These are phyloP conservation scores for Climacium dendroides DNA, from an alignment of 225 moss, liverwort and hornwort genomes.

Conservation along the genomic window DNA sequence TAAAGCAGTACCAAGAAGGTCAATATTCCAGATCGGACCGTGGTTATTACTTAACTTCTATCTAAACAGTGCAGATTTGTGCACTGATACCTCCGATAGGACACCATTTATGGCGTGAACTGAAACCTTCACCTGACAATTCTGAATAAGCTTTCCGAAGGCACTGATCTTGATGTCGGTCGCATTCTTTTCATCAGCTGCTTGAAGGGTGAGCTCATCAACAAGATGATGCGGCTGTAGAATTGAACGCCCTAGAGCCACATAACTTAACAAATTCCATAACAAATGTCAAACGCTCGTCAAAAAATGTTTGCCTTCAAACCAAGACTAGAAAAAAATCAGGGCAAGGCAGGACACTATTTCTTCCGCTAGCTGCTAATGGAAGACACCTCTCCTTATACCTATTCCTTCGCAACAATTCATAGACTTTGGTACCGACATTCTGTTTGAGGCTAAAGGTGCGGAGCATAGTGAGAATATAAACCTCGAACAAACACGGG, in stretches of 20 bases:
- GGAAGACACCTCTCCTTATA: not conserved
- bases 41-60: not conserved
- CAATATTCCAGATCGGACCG: not conserved
- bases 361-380: not conserved
- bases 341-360: not conserved
- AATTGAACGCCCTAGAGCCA: constrained; percentile 36
- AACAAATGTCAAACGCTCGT: not conserved
- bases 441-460: not conserved
- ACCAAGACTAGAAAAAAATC: not conserved
- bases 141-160: constrained; percentile 38
- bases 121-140: constrained; percentile 36
- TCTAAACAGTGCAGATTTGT: not conserved
- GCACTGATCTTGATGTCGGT: constrained; percentile 12
- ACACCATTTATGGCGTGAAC: not conserved
- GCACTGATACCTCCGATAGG: not conserved
- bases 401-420: not conserved
- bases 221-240: constrained; percentile 56
- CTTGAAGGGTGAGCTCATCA: constrained; percentile 8
- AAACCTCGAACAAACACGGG: not conserved
- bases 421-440: not conserved
- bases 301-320: not conserved
- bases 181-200: not conserved
- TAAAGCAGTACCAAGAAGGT: not conserved
- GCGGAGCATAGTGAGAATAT: not conserved
- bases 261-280: constrained; percentile 19